Evolutionary conservation across 371 early-diverging fungal species (phyloP), one percentile per base, ranked within the genome.

Genomic region (Mortierella sp.): DNA sequence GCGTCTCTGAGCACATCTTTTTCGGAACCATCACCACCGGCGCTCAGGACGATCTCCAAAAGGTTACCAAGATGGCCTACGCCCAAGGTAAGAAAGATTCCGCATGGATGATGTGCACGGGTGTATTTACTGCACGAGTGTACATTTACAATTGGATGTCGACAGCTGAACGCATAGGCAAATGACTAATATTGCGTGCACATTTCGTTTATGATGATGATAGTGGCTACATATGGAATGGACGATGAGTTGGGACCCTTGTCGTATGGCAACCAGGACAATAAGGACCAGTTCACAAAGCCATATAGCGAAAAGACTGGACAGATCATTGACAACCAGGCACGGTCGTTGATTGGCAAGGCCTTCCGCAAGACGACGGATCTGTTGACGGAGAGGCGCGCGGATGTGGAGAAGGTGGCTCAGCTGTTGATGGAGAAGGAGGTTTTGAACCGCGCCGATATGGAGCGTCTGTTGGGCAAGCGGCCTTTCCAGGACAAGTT

Each of bases 271-370:
- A 92, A 94, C 73, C 91, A 92, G 53, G 91, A 94, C 47, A 89
- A 93, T 68, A 91, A 94, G 47, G 89, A 91, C 58, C 90, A 91
- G 77, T 95, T 95, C 92, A 94, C 95, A 74, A 98, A 98, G 88
- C 99, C 99, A 8, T 99, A 96, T 87, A 96, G 96, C 52, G 99
- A 99, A 85, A 91, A 94, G 72, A 99, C 99, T 0, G 98, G 95
- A 43, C 90, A 92, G 66, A 75, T 99, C 79, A 99, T 99, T 71
- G 99, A 99, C 86, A 92, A 93, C 69, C 98, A 99, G 87, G 99
- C 94, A 26, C 91, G 98, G 43, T 87, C 87, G 26, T 87, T 98
- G 82, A 93, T 99, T 41, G 87, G 87, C 31, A 80, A 86, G 10
- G 97, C 98, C 3, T 97, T 97, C 87, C 86, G 90, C 19, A 88